Conservation (phyloP, 2,329 filamentous ascomycete species). For the Penicillium occitanis region DNA sequence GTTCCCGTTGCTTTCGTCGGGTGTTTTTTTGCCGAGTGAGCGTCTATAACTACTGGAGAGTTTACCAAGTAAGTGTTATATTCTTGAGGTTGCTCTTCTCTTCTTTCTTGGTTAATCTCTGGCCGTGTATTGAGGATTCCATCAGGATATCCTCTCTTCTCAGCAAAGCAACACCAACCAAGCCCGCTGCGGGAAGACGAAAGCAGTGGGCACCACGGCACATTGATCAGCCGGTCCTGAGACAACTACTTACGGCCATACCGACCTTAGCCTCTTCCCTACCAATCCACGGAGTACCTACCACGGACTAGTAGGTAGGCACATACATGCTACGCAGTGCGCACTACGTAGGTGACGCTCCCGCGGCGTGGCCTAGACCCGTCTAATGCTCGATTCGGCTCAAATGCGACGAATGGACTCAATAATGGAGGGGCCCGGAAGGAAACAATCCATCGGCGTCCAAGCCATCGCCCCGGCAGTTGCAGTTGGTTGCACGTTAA, state of each 20-base stretch:
- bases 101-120: neutral
- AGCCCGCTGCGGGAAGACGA: neutral
- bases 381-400: neutral
- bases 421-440: neutral
- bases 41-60: no score
- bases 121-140: neutral
- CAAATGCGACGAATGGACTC: neutral
- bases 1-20: neutral
- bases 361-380: slow-evolving; percentile 4
- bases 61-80: neutral
- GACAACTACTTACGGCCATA: neutral
- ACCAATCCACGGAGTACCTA: neutral
- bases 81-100: neutral
- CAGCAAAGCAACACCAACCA: neutral
- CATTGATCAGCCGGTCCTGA: neutral
- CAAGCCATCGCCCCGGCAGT: neutral
- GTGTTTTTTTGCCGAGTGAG: neutral
- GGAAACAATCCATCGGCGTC: neutral
- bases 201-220: neutral
- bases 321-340: neutral
- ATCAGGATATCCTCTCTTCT: neutral
- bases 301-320: neutral
- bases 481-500: neutral
- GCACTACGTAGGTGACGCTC: neutral
- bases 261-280: neutral